These are phyloP conservation scores for Macrolepiota dolichaula DNA, from an alignment of 768 basidiomycete species.

Conservation along the genomic window DNA sequence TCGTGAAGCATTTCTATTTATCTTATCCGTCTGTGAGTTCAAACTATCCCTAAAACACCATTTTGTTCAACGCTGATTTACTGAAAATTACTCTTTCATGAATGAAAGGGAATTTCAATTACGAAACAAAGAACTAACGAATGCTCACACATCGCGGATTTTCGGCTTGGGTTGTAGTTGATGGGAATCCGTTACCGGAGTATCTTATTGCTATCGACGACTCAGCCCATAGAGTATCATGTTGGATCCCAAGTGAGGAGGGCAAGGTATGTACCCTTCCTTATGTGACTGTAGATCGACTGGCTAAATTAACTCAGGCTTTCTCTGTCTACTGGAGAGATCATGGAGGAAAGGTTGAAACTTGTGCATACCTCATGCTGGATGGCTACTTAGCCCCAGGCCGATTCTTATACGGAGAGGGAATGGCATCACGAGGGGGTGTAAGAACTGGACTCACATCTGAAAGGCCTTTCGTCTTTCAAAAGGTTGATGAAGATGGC, in stretches of 20 bases:
- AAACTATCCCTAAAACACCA: neutral
- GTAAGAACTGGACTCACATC: constrained; percentile 45
- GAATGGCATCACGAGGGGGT: constrained; percentile 50
- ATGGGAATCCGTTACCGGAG: constrained; percentile 47
- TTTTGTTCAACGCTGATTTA: neutral
- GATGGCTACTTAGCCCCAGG: constrained; percentile 66
- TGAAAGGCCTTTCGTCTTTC: constrained; percentile 63
- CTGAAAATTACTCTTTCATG: neutral
- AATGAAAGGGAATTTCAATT: neutral
- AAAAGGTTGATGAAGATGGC: constrained; percentile 38
- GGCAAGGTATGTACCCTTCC: constrained; percentile 44
- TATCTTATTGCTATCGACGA: constrained; percentile 51
- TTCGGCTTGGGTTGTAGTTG: constrained; percentile 65
- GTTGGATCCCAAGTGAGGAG: constrained; percentile 64
- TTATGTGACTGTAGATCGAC: neutral
- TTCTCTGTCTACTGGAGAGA: constrained; percentile 69
- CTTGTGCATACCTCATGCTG: constrained; percentile 59
- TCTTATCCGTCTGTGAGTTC: neutral
- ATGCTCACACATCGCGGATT: constrained; percentile 61
- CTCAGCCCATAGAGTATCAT: constrained; percentile 44
- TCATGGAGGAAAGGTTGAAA: constrained; percentile 46
- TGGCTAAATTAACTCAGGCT: constrained; percentile 27
- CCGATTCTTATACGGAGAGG: constrained; percentile 54
- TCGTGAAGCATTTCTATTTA: neutral
- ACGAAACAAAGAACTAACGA: neutral